A percentile compares a stretch with the other conserved stretches of the same genome.
Evolutionary conservation across 1,139 yeast genomes (phyloP).

Genomic region (Geotrichum phurueaensis): DNA sequence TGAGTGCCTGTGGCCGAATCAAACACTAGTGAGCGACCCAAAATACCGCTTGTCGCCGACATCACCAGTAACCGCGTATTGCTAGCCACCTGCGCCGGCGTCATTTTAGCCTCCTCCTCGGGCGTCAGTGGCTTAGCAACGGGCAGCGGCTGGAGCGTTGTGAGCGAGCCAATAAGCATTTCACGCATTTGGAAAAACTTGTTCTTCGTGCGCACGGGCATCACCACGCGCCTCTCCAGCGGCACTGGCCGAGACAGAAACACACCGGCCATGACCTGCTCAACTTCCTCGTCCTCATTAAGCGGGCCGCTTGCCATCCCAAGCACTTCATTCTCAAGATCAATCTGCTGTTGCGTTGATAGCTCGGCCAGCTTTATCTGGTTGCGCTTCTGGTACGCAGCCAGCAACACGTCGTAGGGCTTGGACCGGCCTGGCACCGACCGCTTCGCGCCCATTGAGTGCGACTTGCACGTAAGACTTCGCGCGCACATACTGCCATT

Average conservation of each 20-base stretch:
- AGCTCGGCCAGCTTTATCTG: conserved; percentile 63
- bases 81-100: conserved; percentile 14
- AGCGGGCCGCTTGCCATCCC: conserved; percentile 29
- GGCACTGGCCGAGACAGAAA: conserved; percentile 71
- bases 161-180: conserved; percentile 36
- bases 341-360: conserved; percentile 33
- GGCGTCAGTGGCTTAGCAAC: background rate
- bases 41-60: conserved; percentile 33
- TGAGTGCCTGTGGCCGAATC: conserved; percentile 30
- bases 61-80: conserved; percentile 24
- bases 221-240: conserved; percentile 63
- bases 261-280: conserved; percentile 88
- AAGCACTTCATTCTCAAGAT: conserved; percentile 32
- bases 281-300: conserved; percentile 87
- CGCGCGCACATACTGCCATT: conserved; percentile 94
- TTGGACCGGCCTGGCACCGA: conserved; percentile 90
- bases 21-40: conserved; percentile 35
- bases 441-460: conserved; percentile 95
- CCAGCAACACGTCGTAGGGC: conserved; percentile 80
- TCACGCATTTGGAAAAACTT: conserved; percentile 70
- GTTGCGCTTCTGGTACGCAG: conserved; percentile 85
- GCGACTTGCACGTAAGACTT: conserved; percentile 92
- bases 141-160: conserved; percentile 21
- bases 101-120: background rate
- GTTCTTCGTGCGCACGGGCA: conserved; percentile 66